These are phyloP conservation scores for Blastocystis sp. DNA, from an alignment of 352 stramenopile genomes.

Conservation along the genomic window DNA sequence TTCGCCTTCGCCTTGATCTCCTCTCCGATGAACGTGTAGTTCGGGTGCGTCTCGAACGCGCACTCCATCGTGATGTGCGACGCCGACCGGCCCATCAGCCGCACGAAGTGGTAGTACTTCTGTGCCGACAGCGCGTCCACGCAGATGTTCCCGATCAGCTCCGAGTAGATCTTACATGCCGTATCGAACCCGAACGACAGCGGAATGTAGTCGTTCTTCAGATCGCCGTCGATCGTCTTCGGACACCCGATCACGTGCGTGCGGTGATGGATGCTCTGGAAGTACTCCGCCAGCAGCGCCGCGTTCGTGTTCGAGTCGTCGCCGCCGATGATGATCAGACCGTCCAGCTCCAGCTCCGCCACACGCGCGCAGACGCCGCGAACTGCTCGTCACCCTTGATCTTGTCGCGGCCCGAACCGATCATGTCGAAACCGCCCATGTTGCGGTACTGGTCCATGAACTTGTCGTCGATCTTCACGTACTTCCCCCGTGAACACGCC, in stretches of 20 bases:
- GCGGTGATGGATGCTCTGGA: constrained; percentile 71
- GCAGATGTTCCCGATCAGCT: constrained; percentile 74
- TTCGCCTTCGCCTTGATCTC: constrained; percentile 8
- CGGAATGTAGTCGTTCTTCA: constrained; percentile 76
- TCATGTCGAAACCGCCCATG: constrained; percentile 74
- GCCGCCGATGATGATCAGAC: constrained; percentile 75
- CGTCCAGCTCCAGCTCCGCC: constrained; percentile 73
- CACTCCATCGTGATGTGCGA: constrained; percentile 74
- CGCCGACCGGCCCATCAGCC: constrained; percentile 73
- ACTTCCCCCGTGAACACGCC: constrained; percentile 73
- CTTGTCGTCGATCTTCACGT: constrained; percentile 71
- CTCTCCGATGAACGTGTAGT: constrained; percentile 71
- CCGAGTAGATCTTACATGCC: constrained; percentile 72
- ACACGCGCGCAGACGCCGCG: constrained; percentile 60
- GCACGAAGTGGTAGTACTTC: constrained; percentile 76
- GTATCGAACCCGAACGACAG: constrained; percentile 76
- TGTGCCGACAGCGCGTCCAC: constrained; percentile 73
- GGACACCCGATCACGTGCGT: constrained; percentile 73
- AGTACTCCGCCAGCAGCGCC: constrained; percentile 75
- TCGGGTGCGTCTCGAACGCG: constrained; percentile 73
- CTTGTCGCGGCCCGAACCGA: constrained; percentile 74
- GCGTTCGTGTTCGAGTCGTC: constrained; percentile 77
- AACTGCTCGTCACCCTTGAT: constrained; percentile 74
- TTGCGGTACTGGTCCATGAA: constrained; percentile 74
- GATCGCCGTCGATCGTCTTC: constrained; percentile 76